Base-by-base conservation (phyloP, 2,329 filamentous ascomycete species). In the Hymenoscyphus occultus region DNA sequence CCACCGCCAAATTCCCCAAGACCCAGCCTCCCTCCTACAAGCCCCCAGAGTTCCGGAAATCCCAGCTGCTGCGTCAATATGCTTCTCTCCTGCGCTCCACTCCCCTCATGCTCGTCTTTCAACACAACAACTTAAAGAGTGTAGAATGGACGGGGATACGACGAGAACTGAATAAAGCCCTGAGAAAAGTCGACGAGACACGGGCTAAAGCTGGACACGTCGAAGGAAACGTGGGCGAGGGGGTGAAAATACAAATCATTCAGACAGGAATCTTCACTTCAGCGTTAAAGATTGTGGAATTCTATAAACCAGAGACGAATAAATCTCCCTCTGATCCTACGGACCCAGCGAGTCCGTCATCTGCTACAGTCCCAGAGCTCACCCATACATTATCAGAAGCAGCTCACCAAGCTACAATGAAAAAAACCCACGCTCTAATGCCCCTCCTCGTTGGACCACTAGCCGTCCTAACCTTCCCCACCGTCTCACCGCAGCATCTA, bases 21-120 rank as follows among this genome's bases (percentile, higher is more conserved):
- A 90, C 87, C 0, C 93, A 97, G 78, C 94, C 93, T 2, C 92
- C 92, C 3, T 96, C 91, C 63, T 90, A 96, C 76, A 91, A 94
- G 76, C 90, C 89, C 22, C 86, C 93, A 58, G 90, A 96, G 76
- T 90, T 90, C 74, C 90, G 94, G 76, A 97, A 98, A 80, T 90
- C 93, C 16, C 95, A 99, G 79, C 84, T 98, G 22, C 86, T 90
- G 70, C 84, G 89, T 42, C 85, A 89, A 77, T 92, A 92, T 78
- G 85, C 89, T 65, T 91, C 89, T 56, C 80, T 91, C 61, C 83
- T 92, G 62, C 86, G 86, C 65, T 89, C 88, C n/a, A 86, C 88
- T 22, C 89, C 89, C 39, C 78, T 91, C 45, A 85, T 91, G 74
- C 81, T 91, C 60, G 78, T 91, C 68, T 90, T 91, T 78, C 89